phyloP scores from a whole-genome alignment of 352 stramenopile genomes.

The Globisporangium echinulatum region DNA sequence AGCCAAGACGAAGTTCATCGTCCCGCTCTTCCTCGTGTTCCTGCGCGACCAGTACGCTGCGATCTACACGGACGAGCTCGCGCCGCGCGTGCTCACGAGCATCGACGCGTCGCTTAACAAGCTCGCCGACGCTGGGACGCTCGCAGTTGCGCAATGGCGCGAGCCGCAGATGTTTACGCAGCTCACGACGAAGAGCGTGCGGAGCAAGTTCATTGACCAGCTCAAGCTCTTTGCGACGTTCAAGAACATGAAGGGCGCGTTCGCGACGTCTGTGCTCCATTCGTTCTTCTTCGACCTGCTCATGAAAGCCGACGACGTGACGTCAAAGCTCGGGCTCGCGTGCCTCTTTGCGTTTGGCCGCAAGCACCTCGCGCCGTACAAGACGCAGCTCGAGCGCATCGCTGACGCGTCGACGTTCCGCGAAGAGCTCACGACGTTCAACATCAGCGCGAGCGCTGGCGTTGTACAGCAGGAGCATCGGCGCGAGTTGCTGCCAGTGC shows the following conservation, averaged over 20 bases:
- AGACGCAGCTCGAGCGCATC: conserved; percentile 77
- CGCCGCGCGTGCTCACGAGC: conserved; percentile 23
- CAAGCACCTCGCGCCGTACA: conserved; percentile 82
- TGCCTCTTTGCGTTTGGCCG: conserved; percentile 84
- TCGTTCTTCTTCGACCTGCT: conserved; percentile 84
- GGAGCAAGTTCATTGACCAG: conserved; percentile 74
- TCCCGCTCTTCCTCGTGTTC: conserved; percentile 80
- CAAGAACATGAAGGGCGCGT: conserved; percentile 86
- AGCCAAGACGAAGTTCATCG: conserved; percentile 82
- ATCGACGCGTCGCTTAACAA: conserved; percentile 53
- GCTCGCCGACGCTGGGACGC: conserved; percentile 19
- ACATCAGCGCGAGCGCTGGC: conserved; percentile 60
- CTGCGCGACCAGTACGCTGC: conserved; percentile 71
- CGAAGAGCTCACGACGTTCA: conserved; percentile 88
- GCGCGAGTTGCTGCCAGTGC: conserved; percentile 66
- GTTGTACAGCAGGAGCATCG: conserved; percentile 80
- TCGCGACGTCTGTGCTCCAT: conserved; percentile 69
- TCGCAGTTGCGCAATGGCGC: conserved; percentile 17
- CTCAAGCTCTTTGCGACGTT: conserved; percentile 78
- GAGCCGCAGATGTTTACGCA: conserved; percentile 23
- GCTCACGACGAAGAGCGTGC: conserved; percentile 71
- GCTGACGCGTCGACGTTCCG: conserved; percentile 77
- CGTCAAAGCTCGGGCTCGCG: conserved; percentile 83
- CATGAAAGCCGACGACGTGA: conserved; percentile 83
- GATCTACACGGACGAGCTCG: conserved; percentile 77